phyloP scores from a whole-genome alignment of 2,329 filamentous ascomycete genomes.

The Colletotrichum sp. region DNA sequence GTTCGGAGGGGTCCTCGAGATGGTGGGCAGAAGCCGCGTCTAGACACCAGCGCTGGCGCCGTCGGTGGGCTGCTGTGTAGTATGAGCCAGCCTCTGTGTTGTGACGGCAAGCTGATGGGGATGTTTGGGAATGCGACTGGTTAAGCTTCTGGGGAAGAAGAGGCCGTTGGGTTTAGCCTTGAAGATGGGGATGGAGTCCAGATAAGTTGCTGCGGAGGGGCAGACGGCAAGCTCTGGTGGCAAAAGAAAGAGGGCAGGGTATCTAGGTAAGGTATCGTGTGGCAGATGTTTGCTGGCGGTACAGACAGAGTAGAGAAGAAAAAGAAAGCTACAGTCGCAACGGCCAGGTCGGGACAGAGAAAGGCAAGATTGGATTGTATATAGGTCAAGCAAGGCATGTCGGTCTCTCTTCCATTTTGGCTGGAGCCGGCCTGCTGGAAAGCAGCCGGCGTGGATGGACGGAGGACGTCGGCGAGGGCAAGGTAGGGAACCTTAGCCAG shows the following conservation, averaged over 20 bases:
- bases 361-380: constrained; percentile 29
- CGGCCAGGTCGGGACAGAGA: constrained; percentile 19
- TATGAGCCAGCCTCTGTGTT: constrained; percentile 1
- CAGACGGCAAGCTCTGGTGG: constrained; percentile 5
- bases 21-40: constrained; percentile 18
- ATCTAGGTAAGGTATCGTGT: not conserved
- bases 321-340: not conserved
- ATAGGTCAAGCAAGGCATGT: constrained; percentile 17
- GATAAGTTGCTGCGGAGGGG: constrained; percentile 4
- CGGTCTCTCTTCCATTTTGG: not conserved
- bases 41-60: not conserved
- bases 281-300: not conserved
- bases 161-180: not conserved
- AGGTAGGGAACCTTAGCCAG: constrained; percentile 22
- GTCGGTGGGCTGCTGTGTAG: not conserved
- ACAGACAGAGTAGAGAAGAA: not conserved
- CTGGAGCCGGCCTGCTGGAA: constrained; percentile 9
- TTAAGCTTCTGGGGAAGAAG: not conserved
- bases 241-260: constrained; percentile 6
- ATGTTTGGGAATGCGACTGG: not conserved
- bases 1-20: constrained; percentile 10
- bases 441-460: constrained; percentile 33
- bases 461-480: constrained; percentile 24
- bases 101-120: not conserved
- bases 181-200: not conserved